Evolutionary conservation across 345 rosid species (phyloP).

Genomic region (Balakata baccata): DNA sequence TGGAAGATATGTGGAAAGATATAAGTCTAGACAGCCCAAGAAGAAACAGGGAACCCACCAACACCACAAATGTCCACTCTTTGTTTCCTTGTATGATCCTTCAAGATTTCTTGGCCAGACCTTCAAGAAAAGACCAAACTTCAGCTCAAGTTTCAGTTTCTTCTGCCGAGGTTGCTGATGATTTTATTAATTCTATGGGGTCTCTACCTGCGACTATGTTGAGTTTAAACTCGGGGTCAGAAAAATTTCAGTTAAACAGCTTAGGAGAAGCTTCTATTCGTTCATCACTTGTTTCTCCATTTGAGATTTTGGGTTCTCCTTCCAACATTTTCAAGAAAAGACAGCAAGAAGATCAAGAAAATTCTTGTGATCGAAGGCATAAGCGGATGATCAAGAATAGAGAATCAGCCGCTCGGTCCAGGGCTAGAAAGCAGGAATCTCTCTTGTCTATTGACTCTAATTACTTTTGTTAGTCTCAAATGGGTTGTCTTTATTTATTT

Average conservation of each 20-base stretch:
- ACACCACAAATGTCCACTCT: neutral
- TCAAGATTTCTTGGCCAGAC: constrained; percentile 33
- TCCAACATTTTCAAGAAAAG: constrained; percentile 17
- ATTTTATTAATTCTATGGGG: neutral
- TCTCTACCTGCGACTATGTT: constrained; percentile 19
- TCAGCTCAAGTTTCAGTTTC: neutral
- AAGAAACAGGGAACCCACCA: neutral
- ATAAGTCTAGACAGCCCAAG: constrained; percentile 23
- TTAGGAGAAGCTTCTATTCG: neutral
- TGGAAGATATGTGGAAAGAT: constrained; percentile 57
- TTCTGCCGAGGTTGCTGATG: neutral
- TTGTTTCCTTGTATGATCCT: constrained; percentile 22
- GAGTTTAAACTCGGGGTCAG: constrained; percentile 31
- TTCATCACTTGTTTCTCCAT: neutral
- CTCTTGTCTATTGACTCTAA: neutral
- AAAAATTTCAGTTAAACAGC: neutral
- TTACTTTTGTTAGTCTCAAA: too few relatives aligned
- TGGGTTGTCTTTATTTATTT: neutral
- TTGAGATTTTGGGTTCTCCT: constrained; percentile 17
- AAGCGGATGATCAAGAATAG: constrained; percentile 60
- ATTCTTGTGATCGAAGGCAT: constrained; percentile 29
- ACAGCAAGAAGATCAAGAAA: constrained; percentile 20
- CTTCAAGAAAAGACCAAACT: constrained; percentile 21
- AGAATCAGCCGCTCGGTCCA: constrained; percentile 62
- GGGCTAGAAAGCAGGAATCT: constrained; percentile 59